Percentiles rank a stretch among this genome's conserved stretches.
These are phyloP conservation scores for Fusarium sp. DNA, from an alignment of 2,329 filamentous ascomycete genomes.

Conservation along the genomic window DNA sequence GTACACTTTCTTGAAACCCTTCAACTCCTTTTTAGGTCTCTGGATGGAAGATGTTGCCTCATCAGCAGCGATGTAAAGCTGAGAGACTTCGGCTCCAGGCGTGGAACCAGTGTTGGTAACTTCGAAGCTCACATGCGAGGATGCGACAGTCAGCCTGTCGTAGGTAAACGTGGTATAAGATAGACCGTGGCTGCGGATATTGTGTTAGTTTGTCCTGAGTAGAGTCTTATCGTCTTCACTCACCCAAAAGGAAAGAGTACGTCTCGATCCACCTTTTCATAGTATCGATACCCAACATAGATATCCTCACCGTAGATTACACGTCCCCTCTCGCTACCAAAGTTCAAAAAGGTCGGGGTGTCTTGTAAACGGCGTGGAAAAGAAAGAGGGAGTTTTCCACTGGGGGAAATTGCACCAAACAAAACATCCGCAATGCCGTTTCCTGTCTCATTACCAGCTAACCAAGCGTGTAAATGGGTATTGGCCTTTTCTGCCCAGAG, in stretches of 20 bases:
- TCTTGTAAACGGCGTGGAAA: constrained; percentile 1
- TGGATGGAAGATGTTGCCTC: background rate
- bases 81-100: background rate
- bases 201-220: background rate
- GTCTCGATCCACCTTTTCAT: background rate
- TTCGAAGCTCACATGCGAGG: background rate
- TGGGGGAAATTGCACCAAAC: background rate
- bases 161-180: background rate
- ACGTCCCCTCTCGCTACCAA: background rate
- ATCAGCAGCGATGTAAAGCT: background rate
- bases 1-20: background rate
- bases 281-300: background rate
- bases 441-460: background rate
- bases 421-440: constrained; percentile 3
- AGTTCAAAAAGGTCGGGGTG: background rate
- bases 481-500: background rate
- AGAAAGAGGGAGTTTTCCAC: background rate
- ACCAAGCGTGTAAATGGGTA: background rate
- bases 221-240: background rate
- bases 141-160: background rate
- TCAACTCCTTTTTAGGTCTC: background rate
- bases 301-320: constrained; percentile 1
- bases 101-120: background rate
- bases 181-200: background rate
- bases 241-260: constrained; percentile 1